Evolutionary conservation across 805 yeast species (phyloP).

Genomic region (Candida awuae): DNA sequence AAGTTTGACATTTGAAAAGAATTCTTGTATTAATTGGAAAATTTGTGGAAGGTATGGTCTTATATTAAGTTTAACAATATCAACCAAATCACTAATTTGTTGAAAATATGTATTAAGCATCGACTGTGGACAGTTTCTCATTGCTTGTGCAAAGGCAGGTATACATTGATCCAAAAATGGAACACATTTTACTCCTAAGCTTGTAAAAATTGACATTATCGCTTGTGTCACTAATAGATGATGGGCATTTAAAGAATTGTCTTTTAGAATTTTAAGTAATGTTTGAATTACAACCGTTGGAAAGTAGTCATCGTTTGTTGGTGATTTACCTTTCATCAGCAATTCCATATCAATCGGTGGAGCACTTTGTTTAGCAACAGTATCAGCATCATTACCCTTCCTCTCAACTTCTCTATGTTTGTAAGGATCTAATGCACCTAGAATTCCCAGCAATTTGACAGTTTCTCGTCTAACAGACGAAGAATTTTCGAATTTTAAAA

Average conservation of each 20-base stretch:
- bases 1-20: constrained; percentile 51
- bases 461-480: constrained; percentile 76
- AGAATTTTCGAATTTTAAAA: constrained; percentile 73
- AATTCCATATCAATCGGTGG: constrained; percentile 87
- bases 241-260: constrained; percentile 74
- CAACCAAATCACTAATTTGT: constrained; percentile 71
- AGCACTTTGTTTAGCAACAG: constrained; percentile 65
- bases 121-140: constrained; percentile 71
- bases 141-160: constrained; percentile 79
- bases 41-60: constrained; percentile 74
- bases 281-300: constrained; percentile 92
- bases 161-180: constrained; percentile 82
- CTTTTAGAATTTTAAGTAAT: constrained; percentile 74
- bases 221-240: constrained; percentile 94
- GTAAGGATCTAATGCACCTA: constrained; percentile 96
- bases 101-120: constrained; percentile 84
- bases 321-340: constrained; percentile 89
- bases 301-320: constrained; percentile 85
- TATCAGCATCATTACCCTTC: constrained; percentile 26
- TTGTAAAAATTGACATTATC: constrained; percentile 81
- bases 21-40: constrained; percentile 67
- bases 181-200: constrained; percentile 81
- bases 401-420: constrained; percentile 89
- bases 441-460: constrained; percentile 78
- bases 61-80: constrained; percentile 83